Evolutionary conservation across 2,329 filamentous ascomycete genomes (phyloP).

Genomic region (Aureobasidium sp.): DNA sequence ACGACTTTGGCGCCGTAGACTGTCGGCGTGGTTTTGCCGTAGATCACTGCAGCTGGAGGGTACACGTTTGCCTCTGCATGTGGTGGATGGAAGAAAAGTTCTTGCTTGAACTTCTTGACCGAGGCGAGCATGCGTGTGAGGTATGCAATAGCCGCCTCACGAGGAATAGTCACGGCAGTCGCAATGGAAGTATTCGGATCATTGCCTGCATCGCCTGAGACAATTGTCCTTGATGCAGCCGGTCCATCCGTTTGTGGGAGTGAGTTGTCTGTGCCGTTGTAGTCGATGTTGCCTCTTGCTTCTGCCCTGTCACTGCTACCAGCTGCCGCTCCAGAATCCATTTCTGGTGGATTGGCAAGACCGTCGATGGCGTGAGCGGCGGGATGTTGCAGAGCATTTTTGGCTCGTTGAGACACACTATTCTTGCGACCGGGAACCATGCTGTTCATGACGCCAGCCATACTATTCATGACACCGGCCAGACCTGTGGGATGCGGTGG

Average conservation of each 20-base stretch:
- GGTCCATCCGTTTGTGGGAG: conserved; percentile 19
- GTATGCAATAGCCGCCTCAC: conserved; percentile 55
- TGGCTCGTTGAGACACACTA: conserved; percentile 20
- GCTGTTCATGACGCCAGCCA: conserved; percentile 38
- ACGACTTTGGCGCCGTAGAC: conserved; percentile 73
- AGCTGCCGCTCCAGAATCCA: conserved; percentile 26
- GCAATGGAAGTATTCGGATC: conserved; percentile 23
- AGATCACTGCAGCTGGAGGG: conserved; percentile 75
- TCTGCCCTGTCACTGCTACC: conserved; percentile 31
- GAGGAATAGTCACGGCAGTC: conserved; percentile 47
- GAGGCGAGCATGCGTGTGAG: conserved; percentile 66
- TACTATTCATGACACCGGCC: conserved; percentile 39
- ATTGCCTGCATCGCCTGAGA: background rate
- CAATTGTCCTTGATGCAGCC: conserved; percentile 11
- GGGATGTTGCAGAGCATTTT: conserved; percentile 13
- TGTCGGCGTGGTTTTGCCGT: conserved; percentile 79
- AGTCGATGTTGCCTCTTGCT: conserved; percentile 36
- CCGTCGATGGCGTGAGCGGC: conserved; percentile 21
- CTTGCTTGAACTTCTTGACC: conserved; percentile 67
- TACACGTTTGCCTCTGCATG: conserved; percentile 65
- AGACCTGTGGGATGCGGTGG: conserved; percentile 33
- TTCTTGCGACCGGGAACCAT: conserved; percentile 26
- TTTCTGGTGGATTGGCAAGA: conserved; percentile 24
- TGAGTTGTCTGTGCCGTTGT: conserved; percentile 26
- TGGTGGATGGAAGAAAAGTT: conserved; percentile 55